A percentile compares a stretch with the other conserved stretches of the same genome.
These are phyloP conservation scores for Phytophthora tubulina DNA, from an alignment of 352 stramenopile species.

Conservation along the genomic window DNA sequence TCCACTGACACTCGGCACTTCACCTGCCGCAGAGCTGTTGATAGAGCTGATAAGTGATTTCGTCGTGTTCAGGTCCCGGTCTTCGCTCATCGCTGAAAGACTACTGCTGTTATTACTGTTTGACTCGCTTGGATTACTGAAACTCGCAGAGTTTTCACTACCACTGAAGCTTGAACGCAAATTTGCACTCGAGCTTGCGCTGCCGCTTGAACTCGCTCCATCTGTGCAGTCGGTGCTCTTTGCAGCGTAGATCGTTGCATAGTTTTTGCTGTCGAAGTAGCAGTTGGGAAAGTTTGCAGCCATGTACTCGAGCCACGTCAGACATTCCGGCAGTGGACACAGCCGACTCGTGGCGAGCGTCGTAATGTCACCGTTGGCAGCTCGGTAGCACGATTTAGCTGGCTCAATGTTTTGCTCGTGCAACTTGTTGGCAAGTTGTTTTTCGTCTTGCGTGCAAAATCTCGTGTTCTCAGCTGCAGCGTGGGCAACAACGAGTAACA, in stretches of 20 bases:
- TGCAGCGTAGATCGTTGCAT: slow-evolving; percentile 47
- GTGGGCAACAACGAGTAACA: slow-evolving; percentile 30
- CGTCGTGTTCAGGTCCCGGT: slow-evolving; percentile 25
- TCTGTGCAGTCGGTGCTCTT: slow-evolving; percentile 61
- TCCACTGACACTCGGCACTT: slow-evolving; percentile 8
- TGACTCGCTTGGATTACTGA: background rate
- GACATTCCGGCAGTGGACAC: slow-evolving; percentile 62
- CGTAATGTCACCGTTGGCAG: slow-evolving; percentile 60
- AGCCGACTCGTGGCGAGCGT: slow-evolving; percentile 60
- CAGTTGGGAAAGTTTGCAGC: slow-evolving; percentile 59
- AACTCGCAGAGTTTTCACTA: slow-evolving; percentile 3
- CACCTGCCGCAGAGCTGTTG: background rate
- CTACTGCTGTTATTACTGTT: slow-evolving; percentile 16
- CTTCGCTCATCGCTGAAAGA: slow-evolving; percentile 18
- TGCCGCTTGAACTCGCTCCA: slow-evolving; percentile 18
- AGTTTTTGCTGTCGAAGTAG: slow-evolving; percentile 78
- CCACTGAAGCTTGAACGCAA: slow-evolving; percentile 15
- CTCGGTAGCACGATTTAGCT: slow-evolving; percentile 65
- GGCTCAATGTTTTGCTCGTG: slow-evolving; percentile 66
- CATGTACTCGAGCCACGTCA: slow-evolving; percentile 67
- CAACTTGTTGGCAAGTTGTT: slow-evolving; percentile 64
- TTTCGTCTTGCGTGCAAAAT: slow-evolving; percentile 66
- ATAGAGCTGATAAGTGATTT: slow-evolving; percentile 3
- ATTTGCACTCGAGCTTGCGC: slow-evolving; percentile 8
- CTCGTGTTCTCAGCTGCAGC: slow-evolving; percentile 35